Conservation (phyloP, 352 stramenopile species). For the Pythium rhizo-oryzae region DNA sequence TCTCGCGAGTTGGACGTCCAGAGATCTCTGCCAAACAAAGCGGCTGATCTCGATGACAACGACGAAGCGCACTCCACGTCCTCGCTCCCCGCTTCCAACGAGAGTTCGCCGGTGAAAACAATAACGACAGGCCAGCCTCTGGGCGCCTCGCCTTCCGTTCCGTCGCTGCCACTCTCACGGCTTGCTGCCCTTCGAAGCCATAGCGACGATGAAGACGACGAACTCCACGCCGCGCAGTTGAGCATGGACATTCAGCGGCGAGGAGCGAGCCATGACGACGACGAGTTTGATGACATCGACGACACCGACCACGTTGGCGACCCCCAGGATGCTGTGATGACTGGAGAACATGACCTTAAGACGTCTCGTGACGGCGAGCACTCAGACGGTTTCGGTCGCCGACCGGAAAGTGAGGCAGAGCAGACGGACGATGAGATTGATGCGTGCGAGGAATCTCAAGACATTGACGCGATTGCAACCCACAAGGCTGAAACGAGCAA, state of each 20-base stretch:
- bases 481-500: neutral
- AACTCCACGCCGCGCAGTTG: constrained; percentile 8
- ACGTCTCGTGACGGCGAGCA: neutral
- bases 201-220: constrained; percentile 20
- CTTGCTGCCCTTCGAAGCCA: neutral
- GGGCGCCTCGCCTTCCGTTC: neutral
- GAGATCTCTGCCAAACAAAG: neutral
- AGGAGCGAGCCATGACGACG: neutral
- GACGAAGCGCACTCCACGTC: neutral
- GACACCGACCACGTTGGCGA: neutral
- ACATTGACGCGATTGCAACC: neutral
- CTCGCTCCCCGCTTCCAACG: neutral
- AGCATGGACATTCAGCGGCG: constrained; percentile 5
- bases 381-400: too few relatives aligned
- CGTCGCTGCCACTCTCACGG: constrained; percentile 7
- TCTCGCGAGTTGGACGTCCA: neutral
- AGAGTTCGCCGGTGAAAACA: constrained; percentile 3
- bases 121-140: neutral
- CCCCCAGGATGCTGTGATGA: neutral
- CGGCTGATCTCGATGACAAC: neutral
- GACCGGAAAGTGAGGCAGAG: neutral
- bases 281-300: constrained; percentile 3
- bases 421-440: neutral
- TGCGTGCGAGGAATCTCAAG: neutral
- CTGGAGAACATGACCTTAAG: neutral